Evolutionary conservation across 306 rosid genomes (phyloP).

Genomic region (Chamaecrista fasciculata): DNA sequence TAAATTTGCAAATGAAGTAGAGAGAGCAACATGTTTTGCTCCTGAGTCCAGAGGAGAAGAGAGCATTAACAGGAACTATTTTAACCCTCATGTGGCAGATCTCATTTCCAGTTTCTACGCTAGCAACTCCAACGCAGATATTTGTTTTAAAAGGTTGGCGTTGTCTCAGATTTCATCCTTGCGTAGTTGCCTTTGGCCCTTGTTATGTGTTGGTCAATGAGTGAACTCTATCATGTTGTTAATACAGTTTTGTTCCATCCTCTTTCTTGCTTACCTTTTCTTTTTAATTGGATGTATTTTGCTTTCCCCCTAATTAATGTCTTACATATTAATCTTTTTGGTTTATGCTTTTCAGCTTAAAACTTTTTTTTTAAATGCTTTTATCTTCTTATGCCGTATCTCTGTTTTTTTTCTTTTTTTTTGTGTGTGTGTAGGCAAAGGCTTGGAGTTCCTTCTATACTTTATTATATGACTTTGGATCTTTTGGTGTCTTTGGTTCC

Average conservation of each 20-base stretch:
- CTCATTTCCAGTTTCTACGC: constrained; percentile 29
- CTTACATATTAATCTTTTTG: background rate
- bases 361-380: background rate
- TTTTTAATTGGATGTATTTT: too few species aligned
- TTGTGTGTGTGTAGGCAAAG: background rate
- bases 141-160: constrained; percentile 49
- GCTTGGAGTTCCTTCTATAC: background rate
- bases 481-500: too few species aligned
- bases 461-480: too few species aligned
- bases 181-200: background rate
- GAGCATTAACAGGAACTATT: constrained; percentile 23
- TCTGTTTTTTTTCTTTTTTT: background rate
- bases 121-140: constrained; percentile 19
- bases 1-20: constrained; percentile 43
- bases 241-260: constrained; percentile 1
- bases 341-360: background rate
- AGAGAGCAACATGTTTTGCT: constrained; percentile 31
- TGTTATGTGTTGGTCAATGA: background rate
- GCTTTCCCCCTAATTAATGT: too few species aligned
- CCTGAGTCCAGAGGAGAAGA: constrained; percentile 43
- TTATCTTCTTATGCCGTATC: background rate
- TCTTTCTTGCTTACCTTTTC: constrained; percentile 12
- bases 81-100: constrained; percentile 32
- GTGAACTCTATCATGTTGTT: constrained; percentile 4
- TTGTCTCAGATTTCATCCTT: constrained; percentile 11